These are phyloP conservation scores for Diaporthe vexans DNA, from an alignment of 2,329 filamentous ascomycete species.

Conservation along the genomic window DNA sequence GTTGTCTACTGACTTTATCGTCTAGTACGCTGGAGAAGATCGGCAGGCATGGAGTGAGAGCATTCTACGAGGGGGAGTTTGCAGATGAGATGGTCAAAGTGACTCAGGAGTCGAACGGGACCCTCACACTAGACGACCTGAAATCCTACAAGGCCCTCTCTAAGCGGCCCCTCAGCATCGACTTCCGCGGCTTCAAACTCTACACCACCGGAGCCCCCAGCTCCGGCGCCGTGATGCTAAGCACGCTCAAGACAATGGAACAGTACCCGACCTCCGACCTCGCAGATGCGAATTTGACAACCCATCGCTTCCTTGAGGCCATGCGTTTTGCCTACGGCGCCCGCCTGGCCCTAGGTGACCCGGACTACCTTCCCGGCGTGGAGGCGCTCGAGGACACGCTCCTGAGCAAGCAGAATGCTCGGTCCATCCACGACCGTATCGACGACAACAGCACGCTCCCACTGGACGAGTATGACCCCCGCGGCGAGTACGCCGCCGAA, in stretches of 20 bases:
- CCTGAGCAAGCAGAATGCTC: slow-evolving; percentile 72
- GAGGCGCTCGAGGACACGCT: slow-evolving; percentile 76
- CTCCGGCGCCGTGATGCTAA: slow-evolving; percentile 81
- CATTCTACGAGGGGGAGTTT: slow-evolving; percentile 56
- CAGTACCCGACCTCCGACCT: slow-evolving; percentile 75
- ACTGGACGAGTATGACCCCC: slow-evolving; percentile 80
- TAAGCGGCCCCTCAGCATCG: slow-evolving; percentile 70
- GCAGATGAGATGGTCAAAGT: slow-evolving; percentile 80
- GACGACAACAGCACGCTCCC: slow-evolving; percentile 79
- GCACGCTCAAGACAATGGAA: slow-evolving; percentile 85
- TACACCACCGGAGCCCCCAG: slow-evolving; percentile 80
- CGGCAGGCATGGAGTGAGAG: slow-evolving; percentile 71
- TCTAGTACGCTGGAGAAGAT: slow-evolving; percentile 79
- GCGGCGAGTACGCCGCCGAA: slow-evolving; percentile 74
- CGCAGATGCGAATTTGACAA: slow-evolving; percentile 73
- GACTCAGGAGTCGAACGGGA: slow-evolving; percentile 80
- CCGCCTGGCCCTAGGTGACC: slow-evolving; percentile 86
- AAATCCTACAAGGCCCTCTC: slow-evolving; percentile 77
- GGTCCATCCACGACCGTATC: slow-evolving; percentile 75
- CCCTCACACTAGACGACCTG: slow-evolving; percentile 86
- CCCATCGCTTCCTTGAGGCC: slow-evolving; percentile 88
- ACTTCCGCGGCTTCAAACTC: slow-evolving; percentile 79
- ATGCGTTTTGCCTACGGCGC: slow-evolving; percentile 90
- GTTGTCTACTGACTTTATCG: background rate
- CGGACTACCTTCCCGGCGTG: slow-evolving; percentile 77